Evolutionary conservation across 108 stramenopile genomes (phyloP).

Genomic region (Skeletonema menzelii): DNA sequence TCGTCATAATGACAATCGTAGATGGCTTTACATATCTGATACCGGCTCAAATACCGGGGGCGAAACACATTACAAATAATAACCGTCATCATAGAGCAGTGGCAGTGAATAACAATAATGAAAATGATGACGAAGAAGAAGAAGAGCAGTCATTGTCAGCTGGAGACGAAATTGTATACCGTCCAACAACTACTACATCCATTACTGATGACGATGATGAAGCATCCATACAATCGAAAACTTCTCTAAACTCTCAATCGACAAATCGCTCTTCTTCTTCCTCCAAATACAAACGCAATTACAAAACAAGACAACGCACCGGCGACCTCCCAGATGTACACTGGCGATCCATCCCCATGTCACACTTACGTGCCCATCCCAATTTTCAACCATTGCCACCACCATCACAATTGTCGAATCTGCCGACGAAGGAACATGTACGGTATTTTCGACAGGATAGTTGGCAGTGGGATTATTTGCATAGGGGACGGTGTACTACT

Average conservation of each 20-base stretch:
- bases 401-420: conserved; percentile 36
- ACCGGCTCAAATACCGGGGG: conserved; percentile 36
- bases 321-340: conserved; percentile 80
- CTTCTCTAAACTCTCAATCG: too few species aligned
- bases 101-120: background rate
- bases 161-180: background rate
- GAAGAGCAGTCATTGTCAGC: background rate
- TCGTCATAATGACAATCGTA: background rate
- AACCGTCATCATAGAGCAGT: conserved; percentile 4
- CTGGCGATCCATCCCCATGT: conserved; percentile 77
- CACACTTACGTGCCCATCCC: conserved; percentile 80
- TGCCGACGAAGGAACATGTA: conserved; percentile 69
- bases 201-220: background rate
- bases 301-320: conserved; percentile 10
- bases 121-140: background rate
- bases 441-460: conserved; percentile 83
- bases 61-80: background rate
- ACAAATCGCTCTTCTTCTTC: background rate
- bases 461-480: conserved; percentile 90
- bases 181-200: background rate
- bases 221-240: background rate
- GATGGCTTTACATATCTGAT: conserved; percentile 23
- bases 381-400: conserved; percentile 66
- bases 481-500: conserved; percentile 82
- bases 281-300: background rate